A percentile compares a stretch with the other conserved stretches of the same genome.
Conservation (phyloP, 192 early-diverging fungal genomes). For the Rhizophagus sp. region DNA sequence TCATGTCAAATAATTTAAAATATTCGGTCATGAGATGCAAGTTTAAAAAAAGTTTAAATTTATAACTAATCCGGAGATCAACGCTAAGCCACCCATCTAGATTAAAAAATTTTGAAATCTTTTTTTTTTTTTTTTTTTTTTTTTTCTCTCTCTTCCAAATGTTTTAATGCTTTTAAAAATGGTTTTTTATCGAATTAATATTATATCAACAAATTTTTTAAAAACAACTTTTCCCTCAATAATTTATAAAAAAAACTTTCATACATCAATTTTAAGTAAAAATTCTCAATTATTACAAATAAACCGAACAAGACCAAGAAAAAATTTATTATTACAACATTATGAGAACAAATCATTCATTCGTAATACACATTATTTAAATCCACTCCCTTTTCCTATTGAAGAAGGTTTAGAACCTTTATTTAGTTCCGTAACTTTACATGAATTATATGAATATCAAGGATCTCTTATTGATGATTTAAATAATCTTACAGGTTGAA, state of each 20-base stretch:
- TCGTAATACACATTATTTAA: neutral
- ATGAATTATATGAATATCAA: constrained; percentile 41
- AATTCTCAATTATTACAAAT: neutral
- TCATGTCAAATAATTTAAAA: too few relatives aligned
- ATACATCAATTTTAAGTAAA: neutral
- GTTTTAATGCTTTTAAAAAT: too few relatives aligned
- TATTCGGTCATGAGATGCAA: too few relatives aligned
- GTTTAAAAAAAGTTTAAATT: too few relatives aligned
- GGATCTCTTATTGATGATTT: constrained; percentile 36
- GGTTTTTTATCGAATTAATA: too few relatives aligned
- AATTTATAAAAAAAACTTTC: neutral
- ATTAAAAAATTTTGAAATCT: too few relatives aligned
- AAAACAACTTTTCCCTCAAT: neutral
- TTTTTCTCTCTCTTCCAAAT: too few relatives aligned
- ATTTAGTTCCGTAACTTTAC: constrained; percentile 34
- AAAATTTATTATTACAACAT: neutral
- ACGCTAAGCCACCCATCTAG: too few relatives aligned
- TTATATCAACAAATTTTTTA: too few relatives aligned
- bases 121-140: too few relatives aligned
- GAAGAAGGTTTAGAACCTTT: constrained; percentile 34
- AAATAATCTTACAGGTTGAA: constrained; percentile 44
- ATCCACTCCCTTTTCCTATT: constrained; percentile 33
- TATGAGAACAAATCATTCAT: neutral
- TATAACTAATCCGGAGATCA: too few relatives aligned
- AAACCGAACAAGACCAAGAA: neutral